phyloP scores from a whole-genome alignment of 148 eudicot species.

The Mesembryanthemum crystallinum region DNA sequence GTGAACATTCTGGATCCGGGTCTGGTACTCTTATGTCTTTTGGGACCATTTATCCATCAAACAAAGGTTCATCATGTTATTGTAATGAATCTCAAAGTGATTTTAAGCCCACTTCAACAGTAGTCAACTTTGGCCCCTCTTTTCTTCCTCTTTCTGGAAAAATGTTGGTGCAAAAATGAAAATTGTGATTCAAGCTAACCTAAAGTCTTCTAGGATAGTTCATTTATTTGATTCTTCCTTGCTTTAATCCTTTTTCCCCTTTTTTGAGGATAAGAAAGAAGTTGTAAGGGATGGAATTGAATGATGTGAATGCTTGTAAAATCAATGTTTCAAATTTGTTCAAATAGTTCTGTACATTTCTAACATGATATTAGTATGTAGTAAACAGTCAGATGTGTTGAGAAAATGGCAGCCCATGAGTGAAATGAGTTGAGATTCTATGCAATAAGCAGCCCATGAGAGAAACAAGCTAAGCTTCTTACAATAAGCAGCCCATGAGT shows the following conservation, averaged over 20 bases:
- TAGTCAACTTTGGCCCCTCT: constrained; percentile 25
- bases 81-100: constrained; percentile 27
- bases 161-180: constrained; percentile 12
- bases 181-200: constrained; percentile 30
- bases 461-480: no score
- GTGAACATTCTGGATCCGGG: constrained; percentile 24
- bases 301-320: background rate
- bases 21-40: constrained; percentile 6
- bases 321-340: background rate
- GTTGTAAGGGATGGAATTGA: background rate
- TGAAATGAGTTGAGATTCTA: no score
- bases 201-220: constrained; percentile 5
- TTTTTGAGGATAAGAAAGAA: background rate
- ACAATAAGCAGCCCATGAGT: no score
- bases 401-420: no score
- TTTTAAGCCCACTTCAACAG: constrained; percentile 17
- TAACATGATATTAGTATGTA: no score
- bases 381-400: no score
- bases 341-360: background rate
- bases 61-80: constrained; percentile 19
- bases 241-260: background rate
- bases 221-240: background rate
- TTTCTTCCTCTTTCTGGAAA: constrained; percentile 24
- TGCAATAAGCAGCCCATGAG: no score
- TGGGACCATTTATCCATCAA: constrained; percentile 27